Evolutionary conservation across 306 rosid species (phyloP), one percentile per base, ranked within the genome.

Genomic region (Arachis stenosperma): DNA sequence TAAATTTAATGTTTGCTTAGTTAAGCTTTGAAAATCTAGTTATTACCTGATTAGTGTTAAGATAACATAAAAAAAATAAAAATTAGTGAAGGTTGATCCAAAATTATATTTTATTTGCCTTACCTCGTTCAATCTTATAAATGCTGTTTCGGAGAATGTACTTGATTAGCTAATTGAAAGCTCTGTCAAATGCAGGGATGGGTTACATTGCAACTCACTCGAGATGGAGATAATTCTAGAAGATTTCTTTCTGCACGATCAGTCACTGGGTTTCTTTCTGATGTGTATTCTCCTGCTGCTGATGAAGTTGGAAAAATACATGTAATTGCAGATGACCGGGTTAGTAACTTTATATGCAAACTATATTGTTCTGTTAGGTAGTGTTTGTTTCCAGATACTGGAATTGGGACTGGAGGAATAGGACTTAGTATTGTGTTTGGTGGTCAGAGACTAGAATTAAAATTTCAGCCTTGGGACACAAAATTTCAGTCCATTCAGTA

Each of bases 171-270:
- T 73, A 48, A 65, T 72, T 77, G 17, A 43, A 77, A 65, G 50
- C 69, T 22, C 52, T 43, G 78, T 39, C 75, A 22, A 50, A 78
- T 84, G 78, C 85, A 88, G 98, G 98, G 94, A 69, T 90, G 93
- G 89, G 77, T 86, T 56, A 88, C 96, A 8, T 79, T 92, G 79
- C 98, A 90, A 75, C 65, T 85, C 78, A 85, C 81, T 65, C 86
- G 90, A 51, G 90, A 90, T 85, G 75, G 78, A 47, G 81, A 84
- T 54, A 74, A 57, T 77, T 75, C 92, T 48, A 81, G 93, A 83
- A 84, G 93, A 41, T 88, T 55, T 82, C 73, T 92, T 11, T 92
- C 98, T 55, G 96, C 88, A 39, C 86, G 98, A 84, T 89, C 92
- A 6, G 92, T 88, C 78, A 88, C 92, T 67, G 94, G 97, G 66